These are phyloP conservation scores for Fusarium sp. DNA, from an alignment of 2,329 filamentous ascomycete species.

Conservation along the genomic window DNA sequence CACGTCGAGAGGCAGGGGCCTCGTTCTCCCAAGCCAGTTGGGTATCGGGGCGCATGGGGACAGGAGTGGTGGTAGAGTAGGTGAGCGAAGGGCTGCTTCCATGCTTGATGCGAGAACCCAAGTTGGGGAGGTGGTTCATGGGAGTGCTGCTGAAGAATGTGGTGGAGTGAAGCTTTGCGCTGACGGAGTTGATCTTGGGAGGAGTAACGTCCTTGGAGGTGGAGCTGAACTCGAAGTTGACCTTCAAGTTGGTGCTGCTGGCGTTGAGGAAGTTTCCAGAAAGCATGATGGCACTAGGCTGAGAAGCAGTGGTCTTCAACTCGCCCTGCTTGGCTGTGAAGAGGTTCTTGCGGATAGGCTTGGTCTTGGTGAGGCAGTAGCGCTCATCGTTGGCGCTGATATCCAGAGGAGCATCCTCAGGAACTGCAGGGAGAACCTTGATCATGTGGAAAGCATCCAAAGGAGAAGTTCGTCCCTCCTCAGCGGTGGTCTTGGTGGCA, in stretches of 20 bases:
- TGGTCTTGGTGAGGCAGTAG: slow-evolving; percentile 63
- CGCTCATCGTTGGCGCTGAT: slow-evolving; percentile 60
- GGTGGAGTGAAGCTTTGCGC: slow-evolving; percentile 62
- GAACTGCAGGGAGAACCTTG: slow-evolving; percentile 63
- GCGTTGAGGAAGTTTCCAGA: slow-evolving; percentile 60
- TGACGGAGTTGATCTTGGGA: slow-evolving; percentile 61
- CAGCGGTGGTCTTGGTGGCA: slow-evolving; percentile 46
- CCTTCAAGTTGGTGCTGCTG: slow-evolving; percentile 55
- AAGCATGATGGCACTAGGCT: slow-evolving; percentile 62
- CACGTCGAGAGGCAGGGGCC: slow-evolving; percentile 53
- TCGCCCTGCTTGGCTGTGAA: slow-evolving; percentile 63
- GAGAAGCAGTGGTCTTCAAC: slow-evolving; percentile 58
- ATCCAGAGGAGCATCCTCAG: slow-evolving; percentile 63
- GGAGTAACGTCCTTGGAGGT: slow-evolving; percentile 55
- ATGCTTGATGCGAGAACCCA: slow-evolving; percentile 58
- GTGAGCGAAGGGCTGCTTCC: slow-evolving; percentile 56
- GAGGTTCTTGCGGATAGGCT: slow-evolving; percentile 64
- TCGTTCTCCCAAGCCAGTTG: slow-evolving; percentile 57
- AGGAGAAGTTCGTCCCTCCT: slow-evolving; percentile 47
- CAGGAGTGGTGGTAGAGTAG: slow-evolving; percentile 59
- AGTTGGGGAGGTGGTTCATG: slow-evolving; percentile 61
- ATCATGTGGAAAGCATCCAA: slow-evolving; percentile 58
- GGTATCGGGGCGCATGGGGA: slow-evolving; percentile 53
- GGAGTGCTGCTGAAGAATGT: slow-evolving; percentile 64
- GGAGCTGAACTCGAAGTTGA: slow-evolving; percentile 62